Evolutionary conservation across 1,284 basidiomycete genomes (phyloP).

Genomic region (Trichosporon sp.): DNA sequence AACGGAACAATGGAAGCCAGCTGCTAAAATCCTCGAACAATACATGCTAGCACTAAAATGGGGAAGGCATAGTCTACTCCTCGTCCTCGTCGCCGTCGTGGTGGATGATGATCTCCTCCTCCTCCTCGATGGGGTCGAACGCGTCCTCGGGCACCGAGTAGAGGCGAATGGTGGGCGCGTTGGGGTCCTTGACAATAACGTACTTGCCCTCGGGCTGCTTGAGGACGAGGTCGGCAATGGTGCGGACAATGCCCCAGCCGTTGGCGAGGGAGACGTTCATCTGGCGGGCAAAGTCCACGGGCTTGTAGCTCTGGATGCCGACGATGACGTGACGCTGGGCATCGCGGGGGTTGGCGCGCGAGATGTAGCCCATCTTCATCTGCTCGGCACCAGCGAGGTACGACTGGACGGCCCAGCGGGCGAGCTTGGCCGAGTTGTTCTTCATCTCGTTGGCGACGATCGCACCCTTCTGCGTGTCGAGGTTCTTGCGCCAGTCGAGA

Average conservation of each 20-base stretch:
- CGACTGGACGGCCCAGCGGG: slow-evolving; percentile 95
- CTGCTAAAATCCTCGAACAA: slow-evolving; percentile 1
- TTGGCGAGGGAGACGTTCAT: slow-evolving; percentile 93
- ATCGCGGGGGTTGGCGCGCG: slow-evolving; percentile 87
- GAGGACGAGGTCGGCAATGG: slow-evolving; percentile 84
- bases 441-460: slow-evolving; percentile 99
- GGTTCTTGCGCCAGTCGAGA: slow-evolving; percentile 92
- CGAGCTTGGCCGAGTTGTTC: slow-evolving; percentile 98
- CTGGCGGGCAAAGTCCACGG: slow-evolving; percentile 87
- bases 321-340: slow-evolving; percentile 92
- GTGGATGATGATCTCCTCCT: slow-evolving; percentile 55
- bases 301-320: slow-evolving; percentile 90
- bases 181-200: slow-evolving; percentile 90
- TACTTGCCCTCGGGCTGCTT: slow-evolving; percentile 96
- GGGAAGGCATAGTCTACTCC: slow-evolving; percentile 13
- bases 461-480: slow-evolving; percentile 94
- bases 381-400: slow-evolving; percentile 91
- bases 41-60: slow-evolving; percentile 10
- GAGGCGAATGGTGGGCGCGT: slow-evolving; percentile 87
- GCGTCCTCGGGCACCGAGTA: slow-evolving; percentile 85
- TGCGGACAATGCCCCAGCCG: slow-evolving; percentile 97
- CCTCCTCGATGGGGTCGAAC: slow-evolving; percentile 75
- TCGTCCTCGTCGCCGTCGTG: slow-evolving; percentile 26
- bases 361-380: slow-evolving; percentile 95
- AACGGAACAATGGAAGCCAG: not conserved